Evolutionary conservation across 2,329 filamentous ascomycete genomes (phyloP), one percentile per base, ranked within the genome.

Genomic region (Cephalotrichum gorgonifer): DNA sequence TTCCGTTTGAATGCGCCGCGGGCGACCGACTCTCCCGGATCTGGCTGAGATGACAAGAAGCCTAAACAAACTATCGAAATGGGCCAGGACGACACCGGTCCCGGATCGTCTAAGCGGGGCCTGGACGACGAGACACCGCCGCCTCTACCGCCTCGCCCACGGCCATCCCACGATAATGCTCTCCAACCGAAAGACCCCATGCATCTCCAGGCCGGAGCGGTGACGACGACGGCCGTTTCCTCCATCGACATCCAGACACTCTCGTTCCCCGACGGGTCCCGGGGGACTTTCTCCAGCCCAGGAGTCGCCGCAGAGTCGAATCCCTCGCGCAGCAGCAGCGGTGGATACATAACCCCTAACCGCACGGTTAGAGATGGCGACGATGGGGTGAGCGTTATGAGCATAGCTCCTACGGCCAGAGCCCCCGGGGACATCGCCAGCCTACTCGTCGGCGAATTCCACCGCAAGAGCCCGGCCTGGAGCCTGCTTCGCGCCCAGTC

Each of bases 171-270:
- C 41, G 56, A 63, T 38, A 44, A 26, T 35, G 25, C 25, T 41
- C 25, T 15, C 33, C 41, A 28, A 30, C 31, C 41, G 8, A 49
- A 38, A 25, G 47, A 49, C 27, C n/a, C 28, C 22, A 49, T 25
- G 39, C 23, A 27, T 64, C 59, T 72, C 49, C 73, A 70, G 54
- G 81, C 85, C 2, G 81, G 80, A 51, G 81, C 91, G 44, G 96
- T 90, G 3, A 96, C 89, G 44, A 96, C 90, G 3, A 96, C 89
- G 1, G 89, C 89, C 9, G 61, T 97, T 14, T 91, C 88, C 1
- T 77, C 88, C 15, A 76, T 89, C 53, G 89, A 91, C 55, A 83
- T 90, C 49, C 85, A 88, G 56, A 87, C 85, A 0, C 74, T 90
- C 45, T 81, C 82, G 1, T 84, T 86, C 54, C 81, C 80, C 11